A percentile compares a stretch with the other conserved stretches of the same genome.
Evolutionary conservation across 2,329 filamentous ascomycete species (phyloP).

Genomic region (Aspergillus intermedius): DNA sequence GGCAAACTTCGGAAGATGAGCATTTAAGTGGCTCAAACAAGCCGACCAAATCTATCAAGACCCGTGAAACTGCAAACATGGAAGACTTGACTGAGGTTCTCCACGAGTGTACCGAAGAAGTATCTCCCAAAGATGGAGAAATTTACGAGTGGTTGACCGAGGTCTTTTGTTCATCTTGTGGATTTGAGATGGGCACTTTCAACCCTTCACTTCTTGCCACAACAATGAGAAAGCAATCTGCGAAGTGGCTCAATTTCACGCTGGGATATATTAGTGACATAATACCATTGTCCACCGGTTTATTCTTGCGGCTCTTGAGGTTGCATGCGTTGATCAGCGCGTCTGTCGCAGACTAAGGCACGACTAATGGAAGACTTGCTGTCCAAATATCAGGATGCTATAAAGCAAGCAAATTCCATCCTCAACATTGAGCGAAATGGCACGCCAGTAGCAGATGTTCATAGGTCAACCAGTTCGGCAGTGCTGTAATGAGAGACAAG

Average conservation of each 20-base stretch:
- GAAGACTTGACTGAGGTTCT: slow-evolving; percentile 17
- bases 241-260: slow-evolving; percentile 48
- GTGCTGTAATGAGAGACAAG: slow-evolving; percentile 13
- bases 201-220: slow-evolving; percentile 22
- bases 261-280: slow-evolving; percentile 46
- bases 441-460: slow-evolving; percentile 23
- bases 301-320: slow-evolving; percentile 39
- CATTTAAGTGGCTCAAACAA: not conserved
- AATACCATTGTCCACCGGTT: slow-evolving; percentile 50
- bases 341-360: slow-evolving; percentile 40
- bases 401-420: slow-evolving; percentile 47
- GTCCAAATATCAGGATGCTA: slow-evolving; percentile 41
- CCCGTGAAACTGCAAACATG: slow-evolving; percentile 1
- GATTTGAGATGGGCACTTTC: slow-evolving; percentile 50
- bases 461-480: slow-evolving; percentile 16
- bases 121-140: not conserved
- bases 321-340: slow-evolving; percentile 39
- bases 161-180: slow-evolving; percentile 42
- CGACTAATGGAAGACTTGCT: slow-evolving; percentile 43
- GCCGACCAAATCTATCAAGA: not conserved
- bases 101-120: slow-evolving; percentile 3
- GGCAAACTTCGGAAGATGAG: not conserved
- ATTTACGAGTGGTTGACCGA: slow-evolving; percentile 44
- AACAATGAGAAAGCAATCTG: slow-evolving; percentile 49
- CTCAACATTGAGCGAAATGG: slow-evolving; percentile 46